Evolutionary conservation across 2,329 filamentous ascomycete species (phyloP).

Genomic region (Calonectria ilicicola): DNA sequence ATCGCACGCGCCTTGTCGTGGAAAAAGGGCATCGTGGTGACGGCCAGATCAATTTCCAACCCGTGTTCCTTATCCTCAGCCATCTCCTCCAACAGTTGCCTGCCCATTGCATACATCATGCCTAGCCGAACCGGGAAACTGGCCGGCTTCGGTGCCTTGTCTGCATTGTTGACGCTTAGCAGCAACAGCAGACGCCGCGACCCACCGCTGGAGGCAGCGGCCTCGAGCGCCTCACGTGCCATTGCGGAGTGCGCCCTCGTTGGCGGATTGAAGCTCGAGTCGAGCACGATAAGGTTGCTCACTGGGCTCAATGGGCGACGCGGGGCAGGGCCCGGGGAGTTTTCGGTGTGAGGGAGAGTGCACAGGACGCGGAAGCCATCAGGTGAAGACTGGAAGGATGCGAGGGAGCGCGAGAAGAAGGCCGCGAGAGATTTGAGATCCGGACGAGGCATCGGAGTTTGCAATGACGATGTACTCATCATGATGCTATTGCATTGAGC

Average conservation of each 20-base stretch:
- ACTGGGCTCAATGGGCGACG: conserved; percentile 36
- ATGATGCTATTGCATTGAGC: neutral
- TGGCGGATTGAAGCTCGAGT: conserved; percentile 78
- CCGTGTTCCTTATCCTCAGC: conserved; percentile 4
- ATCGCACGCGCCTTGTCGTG: conserved; percentile 76
- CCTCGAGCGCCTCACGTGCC: conserved; percentile 59
- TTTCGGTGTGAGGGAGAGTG: conserved; percentile 47
- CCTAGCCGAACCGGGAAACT: conserved; percentile 74
- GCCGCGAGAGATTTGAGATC: conserved; percentile 47
- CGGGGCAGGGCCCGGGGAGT: conserved; percentile 22
- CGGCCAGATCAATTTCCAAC: conserved; percentile 70
- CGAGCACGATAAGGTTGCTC: conserved; percentile 65
- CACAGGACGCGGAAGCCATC: conserved; percentile 60
- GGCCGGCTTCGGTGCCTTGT: conserved; percentile 75
- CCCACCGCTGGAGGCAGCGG: conserved; percentile 27
- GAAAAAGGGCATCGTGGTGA: conserved; percentile 81
- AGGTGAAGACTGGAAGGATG: conserved; percentile 56
- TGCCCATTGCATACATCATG: conserved; percentile 78
- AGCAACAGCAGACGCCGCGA: conserved; percentile 65
- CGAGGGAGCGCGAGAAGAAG: conserved; percentile 59
- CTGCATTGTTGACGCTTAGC: conserved; percentile 73
- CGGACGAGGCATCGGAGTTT: conserved; percentile 32
- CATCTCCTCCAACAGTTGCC: conserved; percentile 58
- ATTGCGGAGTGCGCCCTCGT: conserved; percentile 72
- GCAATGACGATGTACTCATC: conserved; percentile 1